Percentiles rank a stretch among this genome's conserved stretches.
Conservation (phyloP, 495 filamentous ascomycete genomes). For the Aspergillus homomorphus region DNA sequence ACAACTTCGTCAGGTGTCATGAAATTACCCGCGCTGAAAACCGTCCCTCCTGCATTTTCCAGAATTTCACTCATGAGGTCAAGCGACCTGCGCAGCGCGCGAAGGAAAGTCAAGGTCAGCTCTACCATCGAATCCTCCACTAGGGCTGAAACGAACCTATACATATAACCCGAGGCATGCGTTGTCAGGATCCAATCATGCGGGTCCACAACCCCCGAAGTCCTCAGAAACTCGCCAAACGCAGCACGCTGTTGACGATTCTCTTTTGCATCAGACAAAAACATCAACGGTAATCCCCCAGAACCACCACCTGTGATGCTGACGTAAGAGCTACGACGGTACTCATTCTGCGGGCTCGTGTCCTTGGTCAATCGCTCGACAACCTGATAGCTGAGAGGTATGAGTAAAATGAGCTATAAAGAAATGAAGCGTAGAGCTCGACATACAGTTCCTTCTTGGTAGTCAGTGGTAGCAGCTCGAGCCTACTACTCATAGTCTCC, state of each 20-base stretch:
- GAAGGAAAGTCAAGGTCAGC: too few relatives aligned
- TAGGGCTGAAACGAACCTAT: background rate
- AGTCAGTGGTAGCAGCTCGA: too few relatives aligned
- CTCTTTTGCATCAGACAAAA: slow-evolving; percentile 24
- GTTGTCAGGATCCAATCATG: slow-evolving; percentile 30
- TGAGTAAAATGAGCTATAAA: too few relatives aligned
- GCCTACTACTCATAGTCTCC: too few relatives aligned
- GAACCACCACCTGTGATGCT: slow-evolving; percentile 30
- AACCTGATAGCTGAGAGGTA: slow-evolving; percentile 22
- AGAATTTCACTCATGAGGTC: slow-evolving; percentile 9
- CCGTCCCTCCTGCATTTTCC: slow-evolving; percentile 13
- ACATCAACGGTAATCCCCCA: slow-evolving; percentile 20
- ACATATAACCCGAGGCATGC: slow-evolving; percentile 18
- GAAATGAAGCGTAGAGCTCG: too few relatives aligned
- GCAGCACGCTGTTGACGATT: slow-evolving; percentile 25
- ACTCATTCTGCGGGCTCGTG: slow-evolving; percentile 20
- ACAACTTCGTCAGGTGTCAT: slow-evolving; percentile 14
- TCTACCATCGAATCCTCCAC: background rate
- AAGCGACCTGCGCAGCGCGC: slow-evolving; percentile 10
- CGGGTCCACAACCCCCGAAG: slow-evolving; percentile 16
- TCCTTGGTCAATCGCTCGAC: slow-evolving; percentile 24
- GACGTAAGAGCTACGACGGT: slow-evolving; percentile 25
- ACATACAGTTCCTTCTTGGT: too few relatives aligned
- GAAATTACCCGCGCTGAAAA: slow-evolving; percentile 18
- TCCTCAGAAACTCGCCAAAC: slow-evolving; percentile 20